Conservation (phyloP, 2,329 filamentous ascomycete genomes). For the Cercospora janseana region DNA sequence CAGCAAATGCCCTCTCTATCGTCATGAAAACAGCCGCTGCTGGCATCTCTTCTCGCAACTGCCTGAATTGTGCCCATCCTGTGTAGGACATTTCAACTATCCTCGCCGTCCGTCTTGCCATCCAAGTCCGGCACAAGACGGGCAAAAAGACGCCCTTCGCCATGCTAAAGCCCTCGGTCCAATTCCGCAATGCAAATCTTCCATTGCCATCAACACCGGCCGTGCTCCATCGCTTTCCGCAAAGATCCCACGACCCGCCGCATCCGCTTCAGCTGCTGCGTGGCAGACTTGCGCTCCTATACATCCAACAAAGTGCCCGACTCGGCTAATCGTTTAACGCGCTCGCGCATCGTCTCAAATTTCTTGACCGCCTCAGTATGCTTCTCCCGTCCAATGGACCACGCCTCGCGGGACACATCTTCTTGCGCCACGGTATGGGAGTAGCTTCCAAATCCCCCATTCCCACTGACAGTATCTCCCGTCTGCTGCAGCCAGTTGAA, state of each 20-base stretch:
- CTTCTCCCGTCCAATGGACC: slow-evolving; percentile 58
- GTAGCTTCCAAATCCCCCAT: slow-evolving; percentile 57
- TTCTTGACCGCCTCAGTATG: slow-evolving; percentile 61
- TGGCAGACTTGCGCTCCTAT: slow-evolving; percentile 11
- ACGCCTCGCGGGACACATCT: slow-evolving; percentile 59
- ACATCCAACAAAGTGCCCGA: slow-evolving; percentile 28
- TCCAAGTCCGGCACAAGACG: no score
- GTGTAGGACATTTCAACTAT: no score
- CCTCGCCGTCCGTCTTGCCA: no score
- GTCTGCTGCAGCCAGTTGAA: slow-evolving; percentile 55
- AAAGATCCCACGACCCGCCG: not conserved
- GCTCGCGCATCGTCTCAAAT: slow-evolving; percentile 53
- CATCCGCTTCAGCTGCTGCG: not conserved
- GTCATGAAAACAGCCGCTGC: no score
- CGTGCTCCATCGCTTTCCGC: not conserved
- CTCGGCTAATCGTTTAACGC: slow-evolving; percentile 36
- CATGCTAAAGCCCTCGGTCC: no score
- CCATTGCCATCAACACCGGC: not conserved
- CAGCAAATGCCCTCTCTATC: no score
- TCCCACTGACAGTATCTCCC: slow-evolving; percentile 28
- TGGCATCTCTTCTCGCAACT: no score
- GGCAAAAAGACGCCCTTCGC: no score
- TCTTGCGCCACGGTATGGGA: slow-evolving; percentile 63
- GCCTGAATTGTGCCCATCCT: no score
- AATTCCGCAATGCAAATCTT: not conserved